A percentile compares a stretch with the other conserved stretches of the same genome.
phyloP scores from a whole-genome alignment of 768 basidiomycete genomes.

The Pulveroboletus sp. region DNA sequence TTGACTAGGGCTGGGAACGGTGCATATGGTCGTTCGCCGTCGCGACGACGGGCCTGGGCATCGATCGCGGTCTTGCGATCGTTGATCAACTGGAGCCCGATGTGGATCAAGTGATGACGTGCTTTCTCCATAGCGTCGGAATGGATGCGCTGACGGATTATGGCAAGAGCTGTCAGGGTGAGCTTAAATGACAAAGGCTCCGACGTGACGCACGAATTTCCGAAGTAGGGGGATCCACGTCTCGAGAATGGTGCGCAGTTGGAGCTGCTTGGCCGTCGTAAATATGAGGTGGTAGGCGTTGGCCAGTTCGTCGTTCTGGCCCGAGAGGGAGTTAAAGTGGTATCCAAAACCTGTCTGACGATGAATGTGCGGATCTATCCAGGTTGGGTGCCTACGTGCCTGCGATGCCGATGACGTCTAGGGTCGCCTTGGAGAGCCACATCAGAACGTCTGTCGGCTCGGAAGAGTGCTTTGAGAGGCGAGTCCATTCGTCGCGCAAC shows the following conservation, averaged over 20 bases:
- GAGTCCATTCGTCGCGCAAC: constrained; percentile 46
- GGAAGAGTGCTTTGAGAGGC: constrained; percentile 19
- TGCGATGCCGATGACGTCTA: constrained; percentile 76
- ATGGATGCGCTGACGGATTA: constrained; percentile 41
- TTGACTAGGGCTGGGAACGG: constrained; percentile 17
- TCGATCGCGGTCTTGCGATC: constrained; percentile 42
- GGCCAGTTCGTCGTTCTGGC: constrained; percentile 50
- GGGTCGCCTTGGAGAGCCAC: constrained; percentile 64
- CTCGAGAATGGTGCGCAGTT: constrained; percentile 49
- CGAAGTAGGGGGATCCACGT: constrained; percentile 56
- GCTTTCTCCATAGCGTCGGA: constrained; percentile 42
- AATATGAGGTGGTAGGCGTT: constrained; percentile 53
- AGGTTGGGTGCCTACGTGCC: constrained; percentile 31
- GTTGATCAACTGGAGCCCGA: constrained; percentile 51
- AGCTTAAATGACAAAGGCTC: not conserved
- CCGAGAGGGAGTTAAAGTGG: constrained; percentile 49
- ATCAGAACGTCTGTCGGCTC: constrained; percentile 51
- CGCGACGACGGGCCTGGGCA: constrained; percentile 23
- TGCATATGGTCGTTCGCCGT: constrained; percentile 9
- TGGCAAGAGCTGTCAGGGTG: constrained; percentile 6
- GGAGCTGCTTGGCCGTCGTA: constrained; percentile 48
- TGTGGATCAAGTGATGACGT: constrained; percentile 45
- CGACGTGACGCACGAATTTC: constrained; percentile 39
- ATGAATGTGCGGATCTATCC: not conserved
- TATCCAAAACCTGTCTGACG: constrained; percentile 47